Evolutionary conservation across 495 filamentous ascomycete genomes (phyloP), one percentile per base, ranked within the genome.

Genomic region (Margaritispora aquatica): DNA sequence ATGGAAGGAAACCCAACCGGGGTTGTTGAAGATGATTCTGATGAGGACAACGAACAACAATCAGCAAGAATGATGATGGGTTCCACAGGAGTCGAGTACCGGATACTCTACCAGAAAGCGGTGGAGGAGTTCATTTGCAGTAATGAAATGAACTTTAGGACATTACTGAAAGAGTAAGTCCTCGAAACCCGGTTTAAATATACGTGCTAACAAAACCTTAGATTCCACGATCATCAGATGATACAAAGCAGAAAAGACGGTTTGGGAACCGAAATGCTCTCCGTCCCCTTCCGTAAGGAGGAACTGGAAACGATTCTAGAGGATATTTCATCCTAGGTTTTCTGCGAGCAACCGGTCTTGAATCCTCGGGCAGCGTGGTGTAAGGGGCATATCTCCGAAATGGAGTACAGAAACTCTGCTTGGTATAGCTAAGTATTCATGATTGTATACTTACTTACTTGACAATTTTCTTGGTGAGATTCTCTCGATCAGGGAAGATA

Each of bases 151-250:
- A 90, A 86, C 65, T 98, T 97, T 73, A 79, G 94, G 61, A 93
- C 90, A 26, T 61, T 98, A 71, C 70, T 98, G 66, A 97, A 97
- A 74, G 94, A 98, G 81, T 90, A 73, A 51, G n/a, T n/a, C n/a
- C n/a, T n/a, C n/a, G n/a, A n/a, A n/a, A n/a, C n/a, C n/a, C n/a
- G n/a, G n/a, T n/a, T n/a, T n/a, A n/a, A n/a, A n/a, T n/a, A n/a
- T n/a, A n/a, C n/a, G n/a, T n/a, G n/a, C n/a, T n/a, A n/a, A n/a
- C n/a, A n/a, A n/a, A n/a, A n/a, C n/a, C n/a, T n/a, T 63, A 87
- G 84, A 71, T 96, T 98, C 71, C 89, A 96, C 68, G 94, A 98
- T 65, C 94, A 98, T 73, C 90, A 96, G 66, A 97, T 97, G 87
- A 84, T 98, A 59, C 88, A 87, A 21, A 90, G 85, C 55, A 83